These are phyloP conservation scores for Mimosa bimucronata DNA, from an alignment of 306 rosid genomes.

Conservation along the genomic window DNA sequence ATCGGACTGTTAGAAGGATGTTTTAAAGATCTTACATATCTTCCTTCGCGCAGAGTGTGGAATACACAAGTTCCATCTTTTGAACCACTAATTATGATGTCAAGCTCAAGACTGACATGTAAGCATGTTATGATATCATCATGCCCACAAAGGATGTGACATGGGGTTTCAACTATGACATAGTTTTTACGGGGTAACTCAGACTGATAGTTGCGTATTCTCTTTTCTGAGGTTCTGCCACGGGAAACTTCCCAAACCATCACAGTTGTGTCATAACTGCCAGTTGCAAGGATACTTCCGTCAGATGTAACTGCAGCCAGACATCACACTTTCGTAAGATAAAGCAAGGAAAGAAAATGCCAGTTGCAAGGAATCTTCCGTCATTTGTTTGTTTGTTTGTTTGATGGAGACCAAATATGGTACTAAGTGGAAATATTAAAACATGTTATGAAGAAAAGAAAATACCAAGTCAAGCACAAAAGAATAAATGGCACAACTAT, in stretches of 20 bases:
- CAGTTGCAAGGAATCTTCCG: too few relatives aligned
- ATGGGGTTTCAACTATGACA: constrained; percentile 88
- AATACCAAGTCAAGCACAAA: constrained; percentile 2
- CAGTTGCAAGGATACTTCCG: constrained; percentile 96
- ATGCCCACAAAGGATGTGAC: constrained; percentile 92
- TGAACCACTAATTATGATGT: constrained; percentile 94
- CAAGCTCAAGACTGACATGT: constrained; percentile 86
- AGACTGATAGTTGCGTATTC: constrained; percentile 65
- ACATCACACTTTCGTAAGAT: constrained; percentile 40
- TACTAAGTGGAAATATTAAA: not conserved
- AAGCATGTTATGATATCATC: constrained; percentile 94
- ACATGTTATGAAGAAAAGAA: not conserved
- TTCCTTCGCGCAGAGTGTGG: constrained; percentile 89
- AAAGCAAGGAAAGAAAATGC: not conserved
- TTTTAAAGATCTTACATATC: constrained; percentile 85
- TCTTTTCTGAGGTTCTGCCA: constrained; percentile 74
- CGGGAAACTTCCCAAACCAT: constrained; percentile 96
- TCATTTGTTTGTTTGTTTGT: not conserved
- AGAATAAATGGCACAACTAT: constrained; percentile 6
- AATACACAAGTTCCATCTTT: constrained; percentile 96
- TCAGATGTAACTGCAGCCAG: constrained; percentile 90
- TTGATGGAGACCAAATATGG: not conserved
- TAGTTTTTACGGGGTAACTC: constrained; percentile 80
- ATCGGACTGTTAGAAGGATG: constrained; percentile 89
- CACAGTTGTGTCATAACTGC: constrained; percentile 96